Base-by-base conservation (phyloP, 768 basidiomycete genomes). In the Crassisporium funariophilum region DNA sequence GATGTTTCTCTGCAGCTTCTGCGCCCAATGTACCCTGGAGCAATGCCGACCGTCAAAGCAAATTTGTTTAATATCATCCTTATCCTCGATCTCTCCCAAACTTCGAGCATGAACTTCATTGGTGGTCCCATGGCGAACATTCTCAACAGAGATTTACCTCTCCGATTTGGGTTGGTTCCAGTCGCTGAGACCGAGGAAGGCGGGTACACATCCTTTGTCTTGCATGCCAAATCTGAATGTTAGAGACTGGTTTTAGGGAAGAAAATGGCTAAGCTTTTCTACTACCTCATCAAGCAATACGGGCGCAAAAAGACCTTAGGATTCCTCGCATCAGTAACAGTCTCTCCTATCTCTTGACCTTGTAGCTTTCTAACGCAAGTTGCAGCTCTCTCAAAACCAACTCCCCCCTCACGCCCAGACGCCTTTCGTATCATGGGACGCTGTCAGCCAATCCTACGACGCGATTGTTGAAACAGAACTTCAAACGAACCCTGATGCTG, bases 1-100 rank as follows among this genome's bases (percentile, higher is more conserved):
- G 19, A 21, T 25, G 36, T 50, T 25, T 16, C 2, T n/a, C 23
- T 41, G 46, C 48, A 92, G 81, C 76, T 95, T 25, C 72, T 95
- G 24, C 84, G 87, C 8, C 91, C 88, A 3, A 69, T 81, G 49
- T 90, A 85, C 57, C 88, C 89, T 4, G 91, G 93, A 4, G 82
- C 85, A 60, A 79, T 95, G 60, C 87, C 83, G 21, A 77, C 65
- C n/a, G 58, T 93, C 58, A 81, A 77, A 42, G 74, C 77, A 38
- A 98, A 99, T 61, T 54, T 97, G 33, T 86, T 84, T 72, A 98
- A 98, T 58, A 69, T 89, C 53, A 73, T 98, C 41, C 74, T 95
- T 4, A 77, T 84, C 3, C 71, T 95, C 24, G 95, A 98, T 62
- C 74, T 98, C 1, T 84, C 91, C 6, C 76, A 80, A 33, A 68